phyloP scores from a whole-genome alignment of 768 basidiomycete genomes.

The Hericium erinaceus region DNA sequence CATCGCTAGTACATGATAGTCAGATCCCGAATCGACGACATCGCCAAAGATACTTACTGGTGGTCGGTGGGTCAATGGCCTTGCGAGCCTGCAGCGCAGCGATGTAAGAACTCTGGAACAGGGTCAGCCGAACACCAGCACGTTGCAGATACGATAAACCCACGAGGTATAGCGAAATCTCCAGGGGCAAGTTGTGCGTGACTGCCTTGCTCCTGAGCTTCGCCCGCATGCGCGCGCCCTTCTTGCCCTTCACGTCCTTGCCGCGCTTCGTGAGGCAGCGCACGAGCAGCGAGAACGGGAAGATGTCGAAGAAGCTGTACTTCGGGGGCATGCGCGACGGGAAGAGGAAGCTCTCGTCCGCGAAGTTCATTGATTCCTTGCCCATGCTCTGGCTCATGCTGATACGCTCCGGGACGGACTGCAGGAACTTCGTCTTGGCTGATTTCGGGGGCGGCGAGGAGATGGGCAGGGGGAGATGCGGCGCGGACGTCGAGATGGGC shows the following conservation, averaged over 20 bases:
- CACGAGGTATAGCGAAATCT: slow-evolving; percentile 61
- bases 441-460: slow-evolving; percentile 2
- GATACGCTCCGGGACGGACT: slow-evolving; percentile 1
- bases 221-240: slow-evolving; percentile 46
- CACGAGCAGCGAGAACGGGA: slow-evolving; percentile 59
- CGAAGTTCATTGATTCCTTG: slow-evolving; percentile 15
- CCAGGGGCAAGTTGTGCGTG: slow-evolving; percentile 55
- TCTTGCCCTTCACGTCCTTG: slow-evolving; percentile 49
- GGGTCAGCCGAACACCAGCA: not conserved
- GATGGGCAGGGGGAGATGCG: slow-evolving; percentile 9
- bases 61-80: slow-evolving; percentile 48
- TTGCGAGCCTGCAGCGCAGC: slow-evolving; percentile 50
- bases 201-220: slow-evolving; percentile 33
- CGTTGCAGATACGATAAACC: slow-evolving; percentile 10
- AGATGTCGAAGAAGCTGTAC: slow-evolving; percentile 53
- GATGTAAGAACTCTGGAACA: slow-evolving; percentile 55
- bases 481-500: not conserved
- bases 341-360: slow-evolving; percentile 38
- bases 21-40: not conserved
- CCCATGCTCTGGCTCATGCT: slow-evolving; percentile 5
- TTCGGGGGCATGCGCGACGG: slow-evolving; percentile 51
- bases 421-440: not conserved
- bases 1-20: slow-evolving; percentile 25
- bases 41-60: slow-evolving; percentile 30
- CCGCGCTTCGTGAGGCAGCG: slow-evolving; percentile 36